Base-by-base conservation (phyloP, 768 basidiomycete species). In the Leccinum longicurvipes region DNA sequence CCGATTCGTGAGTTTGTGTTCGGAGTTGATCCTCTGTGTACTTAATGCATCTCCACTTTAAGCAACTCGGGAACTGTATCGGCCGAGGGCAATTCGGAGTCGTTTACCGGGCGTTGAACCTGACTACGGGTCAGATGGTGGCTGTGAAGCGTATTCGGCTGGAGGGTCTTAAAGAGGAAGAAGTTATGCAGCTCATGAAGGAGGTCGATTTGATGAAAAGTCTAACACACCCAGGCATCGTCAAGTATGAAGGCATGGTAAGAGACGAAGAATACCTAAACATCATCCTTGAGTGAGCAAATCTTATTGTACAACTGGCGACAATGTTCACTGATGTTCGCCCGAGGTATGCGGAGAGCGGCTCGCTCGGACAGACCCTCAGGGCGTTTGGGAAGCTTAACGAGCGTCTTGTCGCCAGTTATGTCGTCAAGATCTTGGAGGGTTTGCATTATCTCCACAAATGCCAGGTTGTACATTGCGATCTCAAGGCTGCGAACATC, bases 31-130 rank as follows among this genome's bases (percentile, higher is more conserved):
- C n/a, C 45, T 46, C 14, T 58, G 39, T 50, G 49, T 49, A 54
- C 59, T 67, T 25, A 3, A 62, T 24, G 44, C 36, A 42, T 36
- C 50, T 32, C 39, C 19, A 10, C 44, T 53, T 61, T 28, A 67
- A 98, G 96, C 93, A 96, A 94, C 79, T 99, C 19, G 96, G 96
- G 28, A 95, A 97, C 72, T 95, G 93, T 69, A 96, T 99, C 60
- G 96, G 96, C 2, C 85, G 91, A 48, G 96, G 96, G 8, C 96
- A 98, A 75, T 98, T 98, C 71, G 96, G 96, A 27, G 84, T 93
- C 9, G 96, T 98, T 6, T 98, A 96, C 71, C 85, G 93, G 14
- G 95, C 96, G 12, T 78, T 99, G 55, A 95, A 99, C 70, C 75
- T 98, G 70, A 88, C 89, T 59, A 94, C 89, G 1, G 96, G 96